A percentile compares a stretch with the other conserved stretches of the same genome.
These are phyloP conservation scores for Petrea volubilis DNA, from an alignment of 257 asterid genomes.

Conservation along the genomic window DNA sequence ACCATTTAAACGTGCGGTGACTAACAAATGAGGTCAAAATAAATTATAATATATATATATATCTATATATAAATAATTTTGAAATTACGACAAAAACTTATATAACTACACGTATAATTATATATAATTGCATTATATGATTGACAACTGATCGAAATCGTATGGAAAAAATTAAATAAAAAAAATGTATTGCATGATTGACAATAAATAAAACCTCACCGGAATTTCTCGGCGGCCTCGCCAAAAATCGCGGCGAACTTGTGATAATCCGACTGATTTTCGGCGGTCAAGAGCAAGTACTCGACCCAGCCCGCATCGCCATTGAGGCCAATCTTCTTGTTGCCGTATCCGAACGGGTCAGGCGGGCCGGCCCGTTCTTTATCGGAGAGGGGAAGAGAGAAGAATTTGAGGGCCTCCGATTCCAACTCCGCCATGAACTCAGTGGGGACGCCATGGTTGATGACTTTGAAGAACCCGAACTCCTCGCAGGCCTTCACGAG, in stretches of 20 bases:
- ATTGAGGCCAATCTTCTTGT: constrained; percentile 66
- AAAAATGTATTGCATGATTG: too few species aligned
- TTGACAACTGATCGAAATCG: too few species aligned
- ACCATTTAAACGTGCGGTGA: too few species aligned
- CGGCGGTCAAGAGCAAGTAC: constrained; percentile 59
- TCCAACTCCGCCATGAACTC: constrained; percentile 55
- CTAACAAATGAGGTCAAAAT: too few species aligned
- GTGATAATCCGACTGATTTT: constrained; percentile 40
- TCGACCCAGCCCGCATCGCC: constrained; percentile 89
- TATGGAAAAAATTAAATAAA: too few species aligned
- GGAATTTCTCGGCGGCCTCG: constrained; percentile 53
- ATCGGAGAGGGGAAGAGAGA: constrained; percentile 57
- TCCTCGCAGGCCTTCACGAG: constrained; percentile 84
- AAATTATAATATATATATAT: too few species aligned
- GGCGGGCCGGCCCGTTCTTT: constrained; percentile 65
- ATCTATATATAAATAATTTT: too few species aligned
- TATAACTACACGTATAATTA: too few species aligned
- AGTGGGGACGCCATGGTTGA: constrained; percentile 64
- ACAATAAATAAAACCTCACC: constrained; percentile 39
- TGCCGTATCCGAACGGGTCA: constrained; percentile 77
- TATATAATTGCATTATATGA: too few species aligned
- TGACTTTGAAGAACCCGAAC: constrained; percentile 78
- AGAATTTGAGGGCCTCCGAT: constrained; percentile 58
- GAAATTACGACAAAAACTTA: too few species aligned
- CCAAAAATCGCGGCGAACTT: constrained; percentile 60